These are phyloP conservation scores for Pulveroboletus sp. DNA, from an alignment of 768 basidiomycete genomes.

Conservation along the genomic window DNA sequence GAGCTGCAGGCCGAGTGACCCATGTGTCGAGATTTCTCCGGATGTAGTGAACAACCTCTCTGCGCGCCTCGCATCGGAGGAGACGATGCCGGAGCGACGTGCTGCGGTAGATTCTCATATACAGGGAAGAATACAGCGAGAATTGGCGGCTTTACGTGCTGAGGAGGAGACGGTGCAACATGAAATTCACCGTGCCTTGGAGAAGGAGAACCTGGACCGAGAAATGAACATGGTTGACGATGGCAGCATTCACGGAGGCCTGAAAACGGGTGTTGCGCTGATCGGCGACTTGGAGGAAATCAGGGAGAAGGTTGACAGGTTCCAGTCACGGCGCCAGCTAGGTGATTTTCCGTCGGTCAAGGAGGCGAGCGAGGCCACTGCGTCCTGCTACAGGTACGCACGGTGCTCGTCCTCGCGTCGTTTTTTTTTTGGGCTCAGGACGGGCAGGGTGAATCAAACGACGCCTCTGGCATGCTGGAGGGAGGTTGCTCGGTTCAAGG, in stretches of 20 bases:
- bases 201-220: constrained; percentile 83
- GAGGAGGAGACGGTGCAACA: constrained; percentile 66
- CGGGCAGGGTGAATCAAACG: constrained; percentile 36
- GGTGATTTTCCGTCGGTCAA: constrained; percentile 53
- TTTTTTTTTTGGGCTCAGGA: constrained; percentile 1
- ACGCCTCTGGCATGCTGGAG: constrained; percentile 71
- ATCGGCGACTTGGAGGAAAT: constrained; percentile 75
- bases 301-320: constrained; percentile 65
- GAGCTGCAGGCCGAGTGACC: background rate
- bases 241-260: constrained; percentile 34
- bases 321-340: constrained; percentile 52
- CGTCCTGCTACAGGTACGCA: constrained; percentile 68
- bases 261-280: constrained; percentile 58
- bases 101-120: constrained; percentile 69
- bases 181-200: constrained; percentile 73
- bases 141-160: constrained; percentile 57
- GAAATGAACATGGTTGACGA: constrained; percentile 55
- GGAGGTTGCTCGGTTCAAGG: constrained; percentile 67
- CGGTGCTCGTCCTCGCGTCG: background rate
- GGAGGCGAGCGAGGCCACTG: constrained; percentile 52
- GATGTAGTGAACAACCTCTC: constrained; percentile 77
- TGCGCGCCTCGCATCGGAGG: constrained; percentile 54
- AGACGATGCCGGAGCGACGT: constrained; percentile 65
- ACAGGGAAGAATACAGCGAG: constrained; percentile 63
- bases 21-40: constrained; percentile 62